Base-by-base conservation (phyloP, 345 rosid species). In the Pistacia integerrima region DNA sequence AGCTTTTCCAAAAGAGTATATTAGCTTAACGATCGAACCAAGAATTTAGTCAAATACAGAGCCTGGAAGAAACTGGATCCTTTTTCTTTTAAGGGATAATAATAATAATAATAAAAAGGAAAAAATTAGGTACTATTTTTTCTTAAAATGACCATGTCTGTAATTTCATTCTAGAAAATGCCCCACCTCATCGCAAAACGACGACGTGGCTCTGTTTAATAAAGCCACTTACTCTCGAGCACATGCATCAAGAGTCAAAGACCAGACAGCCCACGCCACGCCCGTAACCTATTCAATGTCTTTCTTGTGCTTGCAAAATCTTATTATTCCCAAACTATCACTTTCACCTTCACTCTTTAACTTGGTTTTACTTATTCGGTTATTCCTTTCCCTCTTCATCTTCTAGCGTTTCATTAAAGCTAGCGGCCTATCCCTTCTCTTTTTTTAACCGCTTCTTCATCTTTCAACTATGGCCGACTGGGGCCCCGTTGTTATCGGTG, bases 401-500 rank as follows among this genome's bases (percentile, higher is more conserved):
- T 11, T 59, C 11, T 59, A 1, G 63, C 63, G 63, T 59, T 25
- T 25, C 28, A 20, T 22, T 8, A 12, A 46, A 70, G 64, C 33
- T 11, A 55, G 63, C 20, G 20, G 38, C 64, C 6, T 49, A 51
- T 70, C 54, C 5, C 7, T 57, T 52, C 60, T 17, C 22, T 69
- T 69, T 11, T 25, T 13, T 30, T 69, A 33, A 69, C 59, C 36
- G 10, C 1, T 60, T 35, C 28, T 11, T 20, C 72, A 7, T 52
- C 20, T 52, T 51, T 72, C 60, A 18, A 41, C 16, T 76, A 96
- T 94, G 97, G 92, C 94, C 20, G 99, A 96, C 81, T 94, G 99
- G 98, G 99, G 94, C 44, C 98, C 98, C 2, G 93, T 94, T 25
- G 5, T 96, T 28, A 81, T 96, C 54, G 99, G 98, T 7, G 94